Conservation (phyloP, 176 grass and related monocot species). For the Triticum turgidum region DNA sequence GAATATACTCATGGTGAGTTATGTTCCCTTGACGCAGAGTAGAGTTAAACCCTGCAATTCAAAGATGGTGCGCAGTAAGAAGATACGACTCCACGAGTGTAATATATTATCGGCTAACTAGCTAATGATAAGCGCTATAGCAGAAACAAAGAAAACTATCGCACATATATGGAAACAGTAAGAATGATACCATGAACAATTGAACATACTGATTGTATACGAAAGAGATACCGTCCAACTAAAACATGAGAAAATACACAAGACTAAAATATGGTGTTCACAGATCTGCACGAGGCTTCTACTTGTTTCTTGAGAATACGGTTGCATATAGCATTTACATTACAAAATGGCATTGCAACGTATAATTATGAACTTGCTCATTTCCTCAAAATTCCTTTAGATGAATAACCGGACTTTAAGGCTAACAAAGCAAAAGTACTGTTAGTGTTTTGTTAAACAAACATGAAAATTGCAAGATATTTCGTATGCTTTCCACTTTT, state of each 20-base stretch:
- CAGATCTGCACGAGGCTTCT: background rate
- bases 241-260: slow-evolving; percentile 4
- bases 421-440: background rate
- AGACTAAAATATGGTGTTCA: background rate
- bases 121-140: background rate
- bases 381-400: background rate
- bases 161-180: background rate
- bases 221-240: background rate
- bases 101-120: background rate
- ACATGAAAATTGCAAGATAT: background rate
- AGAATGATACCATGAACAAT: background rate
- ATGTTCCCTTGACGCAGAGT: slow-evolving; percentile 85
- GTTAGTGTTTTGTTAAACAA: background rate
- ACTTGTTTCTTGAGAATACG: background rate
- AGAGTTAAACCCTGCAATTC: slow-evolving; percentile 83
- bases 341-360: background rate
- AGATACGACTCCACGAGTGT: background rate
- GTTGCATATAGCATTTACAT: background rate
- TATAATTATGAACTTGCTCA: background rate
- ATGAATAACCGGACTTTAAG: background rate
- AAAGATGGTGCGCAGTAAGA: slow-evolving; percentile 31
- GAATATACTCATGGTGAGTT: slow-evolving; percentile 97
- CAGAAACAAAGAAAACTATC: background rate
- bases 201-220: background rate
- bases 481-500: background rate